A percentile compares a stretch with the other conserved stretches of the same genome.
These are phyloP conservation scores for Fusarium odoratissimum DNA, from an alignment of 2,329 filamentous ascomycete species.

Conservation along the genomic window DNA sequence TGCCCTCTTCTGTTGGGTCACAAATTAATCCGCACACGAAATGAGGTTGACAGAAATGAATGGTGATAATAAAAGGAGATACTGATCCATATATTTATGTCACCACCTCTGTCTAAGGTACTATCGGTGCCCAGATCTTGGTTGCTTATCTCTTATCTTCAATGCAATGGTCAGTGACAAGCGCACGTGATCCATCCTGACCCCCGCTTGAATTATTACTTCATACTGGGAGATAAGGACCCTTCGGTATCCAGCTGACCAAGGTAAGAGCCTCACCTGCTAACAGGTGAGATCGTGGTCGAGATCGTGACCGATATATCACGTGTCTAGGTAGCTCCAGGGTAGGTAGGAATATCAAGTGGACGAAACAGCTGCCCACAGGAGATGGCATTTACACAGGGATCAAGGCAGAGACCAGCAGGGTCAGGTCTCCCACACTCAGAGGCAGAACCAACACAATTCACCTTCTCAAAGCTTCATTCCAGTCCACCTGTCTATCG, in stretches of 20 bases:
- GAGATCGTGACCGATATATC: neutral
- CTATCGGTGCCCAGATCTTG: neutral
- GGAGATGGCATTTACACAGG: neutral
- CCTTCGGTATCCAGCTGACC: neutral
- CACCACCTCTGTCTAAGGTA: neutral
- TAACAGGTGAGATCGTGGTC: neutral
- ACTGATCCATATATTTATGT: neutral
- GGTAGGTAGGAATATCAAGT: neutral
- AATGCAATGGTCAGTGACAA: neutral
- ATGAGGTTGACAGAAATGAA: neutral
- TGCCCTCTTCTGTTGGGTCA: neutral
- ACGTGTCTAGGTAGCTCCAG: neutral
- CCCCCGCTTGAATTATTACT: neutral
- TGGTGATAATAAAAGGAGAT: fast-evolving
- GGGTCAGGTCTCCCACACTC: neutral
- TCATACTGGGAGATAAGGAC: neutral
- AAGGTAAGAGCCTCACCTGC: neutral
- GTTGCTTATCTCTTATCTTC: neutral
- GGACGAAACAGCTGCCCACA: neutral
- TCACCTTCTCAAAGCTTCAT: neutral
- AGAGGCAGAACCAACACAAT: neutral
- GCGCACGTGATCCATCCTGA: neutral
- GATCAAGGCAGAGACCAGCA: neutral
- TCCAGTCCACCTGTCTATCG: neutral
- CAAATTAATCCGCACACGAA: neutral